phyloP scores from a whole-genome alignment of 2,329 filamentous ascomycete genomes.

The Nemania serpens region DNA sequence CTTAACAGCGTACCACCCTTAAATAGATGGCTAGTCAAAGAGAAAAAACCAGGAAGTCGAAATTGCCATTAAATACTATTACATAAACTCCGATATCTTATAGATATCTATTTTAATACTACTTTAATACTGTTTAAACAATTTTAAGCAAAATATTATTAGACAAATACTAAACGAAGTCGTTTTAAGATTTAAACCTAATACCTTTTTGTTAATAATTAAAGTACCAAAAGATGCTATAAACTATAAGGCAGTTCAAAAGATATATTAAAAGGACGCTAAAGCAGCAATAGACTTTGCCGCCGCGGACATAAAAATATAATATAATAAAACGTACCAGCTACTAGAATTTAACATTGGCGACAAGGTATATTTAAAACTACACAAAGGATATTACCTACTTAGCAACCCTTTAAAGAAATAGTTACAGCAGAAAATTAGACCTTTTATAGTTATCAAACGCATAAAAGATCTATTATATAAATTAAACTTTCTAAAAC shows the following conservation, averaged over 20 bases:
- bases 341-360: neutral
- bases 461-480: neutral
- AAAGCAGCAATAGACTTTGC: neutral
- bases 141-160: neutral
- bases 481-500: neutral
- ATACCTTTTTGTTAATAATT: neutral
- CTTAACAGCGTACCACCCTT: too few relatives aligned
- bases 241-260: neutral
- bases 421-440: neutral
- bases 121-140: neutral
- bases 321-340: neutral
- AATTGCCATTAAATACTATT: too few relatives aligned
- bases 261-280: neutral
- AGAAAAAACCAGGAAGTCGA: too few relatives aligned
- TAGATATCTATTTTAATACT: neutral
- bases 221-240: neutral
- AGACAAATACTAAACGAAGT: neutral
- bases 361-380: neutral
- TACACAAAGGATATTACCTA: neutral
- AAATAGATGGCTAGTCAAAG: too few relatives aligned
- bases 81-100: too few relatives aligned
- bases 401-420: neutral
- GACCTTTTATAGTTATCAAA: neutral
- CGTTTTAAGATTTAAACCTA: neutral
- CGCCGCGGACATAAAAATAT: neutral